Evolutionary conservation across 2,329 filamentous ascomycete genomes (phyloP), one percentile per base, ranked within the genome.

Genomic region (Plectosphaerella cucumerina): DNA sequence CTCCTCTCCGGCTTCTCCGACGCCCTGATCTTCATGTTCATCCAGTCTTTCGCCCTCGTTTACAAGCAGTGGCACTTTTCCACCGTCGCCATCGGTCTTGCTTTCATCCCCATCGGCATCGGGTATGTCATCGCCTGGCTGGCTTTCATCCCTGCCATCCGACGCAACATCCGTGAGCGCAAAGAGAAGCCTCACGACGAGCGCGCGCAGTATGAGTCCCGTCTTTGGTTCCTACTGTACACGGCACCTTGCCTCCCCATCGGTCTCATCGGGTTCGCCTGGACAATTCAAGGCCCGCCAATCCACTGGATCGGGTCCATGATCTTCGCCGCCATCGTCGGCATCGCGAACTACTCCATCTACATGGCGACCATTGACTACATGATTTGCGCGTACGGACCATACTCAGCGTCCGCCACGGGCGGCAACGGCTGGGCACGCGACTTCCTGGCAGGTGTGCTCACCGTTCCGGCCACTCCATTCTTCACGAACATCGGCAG

Each of bases 281-380:
- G 83, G 78, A 86, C 84, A 0, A 81, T 80, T 1, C 76, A 82
- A 22, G 84, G 84, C 0, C 85, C 84, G 2, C 67, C 79, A 22
- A 63, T 86, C 4, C 82, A 82, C 56, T 90, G 87, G 86, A 81
- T 88, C 20, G 83, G 76, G 0, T 82, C 84, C 3, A 80, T 86
- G 71, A 69, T 89, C 44, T 88, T 85, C 56, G 76, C 78, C 2
- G 75, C 74, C 15, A 71, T 88, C 43, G 83, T 90, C 47, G 87
- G 85, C 20, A 84, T 90, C 48, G 86, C 86, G 50, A 90, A 90
- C 60, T 87, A 86, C 37, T 72, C 80, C 33, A 88, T 89, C 52
- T 89, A 89, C 69, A 87, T 88, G 82, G 84, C 85, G 1, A 88
- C 85, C 1, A 87, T 89, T 56, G 85, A 90, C 65, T 90, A 90